phyloP scores from a whole-genome alignment of 1,139 yeast genomes.

The Scheffersomyces cryptocercus region DNA sequence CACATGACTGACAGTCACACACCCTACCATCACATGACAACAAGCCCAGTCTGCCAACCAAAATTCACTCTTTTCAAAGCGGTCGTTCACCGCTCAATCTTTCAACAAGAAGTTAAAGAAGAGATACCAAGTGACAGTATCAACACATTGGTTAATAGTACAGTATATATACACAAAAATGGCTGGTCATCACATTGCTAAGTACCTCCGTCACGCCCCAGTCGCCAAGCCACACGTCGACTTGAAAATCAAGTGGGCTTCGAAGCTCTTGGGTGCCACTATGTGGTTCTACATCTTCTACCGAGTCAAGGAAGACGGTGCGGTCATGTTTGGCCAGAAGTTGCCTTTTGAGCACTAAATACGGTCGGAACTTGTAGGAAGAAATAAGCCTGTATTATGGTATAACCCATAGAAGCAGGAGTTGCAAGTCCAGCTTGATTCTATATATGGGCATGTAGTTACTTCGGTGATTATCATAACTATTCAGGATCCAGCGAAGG shows the following conservation, averaged over 20 bases:
- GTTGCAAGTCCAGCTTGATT: too few species aligned
- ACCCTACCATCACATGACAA: constrained; percentile 1
- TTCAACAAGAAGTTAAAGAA: background rate
- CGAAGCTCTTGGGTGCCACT: constrained; percentile 72
- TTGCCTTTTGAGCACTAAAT: constrained; percentile 43
- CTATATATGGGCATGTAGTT: too few species aligned
- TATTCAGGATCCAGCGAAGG: too few species aligned
- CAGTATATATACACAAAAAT: constrained; percentile 11
- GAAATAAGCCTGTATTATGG: too few species aligned
- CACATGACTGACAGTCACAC: background rate
- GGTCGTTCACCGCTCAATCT: background rate
- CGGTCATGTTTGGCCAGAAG: constrained; percentile 54
- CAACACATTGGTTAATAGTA: background rate
- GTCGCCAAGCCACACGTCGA: constrained; percentile 58
- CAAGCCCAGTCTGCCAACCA: constrained; percentile 13
- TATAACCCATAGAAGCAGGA: too few species aligned
- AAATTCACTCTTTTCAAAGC: constrained; percentile 7
- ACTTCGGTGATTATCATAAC: too few species aligned
- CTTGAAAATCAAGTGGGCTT: constrained; percentile 54
- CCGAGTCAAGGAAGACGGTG: constrained; percentile 72
- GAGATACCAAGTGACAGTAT: too few species aligned
- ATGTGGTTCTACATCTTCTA: constrained; percentile 89
- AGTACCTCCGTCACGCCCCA: constrained; percentile 55
- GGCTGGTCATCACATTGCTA: constrained; percentile 48
- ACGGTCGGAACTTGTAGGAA: constrained; percentile 7